Evolutionary conservation across 305 asterid genomes (phyloP).

Genomic region (Petunia hybrid): DNA sequence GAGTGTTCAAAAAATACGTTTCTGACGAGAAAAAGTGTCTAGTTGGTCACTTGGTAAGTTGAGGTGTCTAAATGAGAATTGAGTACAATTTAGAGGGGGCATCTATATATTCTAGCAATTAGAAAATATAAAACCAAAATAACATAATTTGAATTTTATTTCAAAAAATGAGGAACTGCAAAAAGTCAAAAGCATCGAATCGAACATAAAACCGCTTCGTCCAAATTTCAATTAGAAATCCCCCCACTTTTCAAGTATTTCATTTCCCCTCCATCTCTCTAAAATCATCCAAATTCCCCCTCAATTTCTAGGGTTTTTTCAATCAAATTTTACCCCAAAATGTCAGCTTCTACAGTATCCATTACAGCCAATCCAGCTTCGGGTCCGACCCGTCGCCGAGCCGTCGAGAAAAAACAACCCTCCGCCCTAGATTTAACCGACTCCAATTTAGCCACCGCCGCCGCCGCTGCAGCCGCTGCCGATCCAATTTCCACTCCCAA

Average conservation of each 20-base stretch:
- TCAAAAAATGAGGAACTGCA: not conserved
- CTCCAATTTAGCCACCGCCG: constrained; percentile 48
- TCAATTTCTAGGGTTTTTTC: constrained; percentile 21
- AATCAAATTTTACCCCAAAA: not conserved
- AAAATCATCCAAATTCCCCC: constrained; percentile 23
- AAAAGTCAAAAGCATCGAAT: constrained; percentile 13
- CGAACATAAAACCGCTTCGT: not conserved
- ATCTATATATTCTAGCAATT: no score
- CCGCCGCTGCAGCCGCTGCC: constrained; percentile 39
- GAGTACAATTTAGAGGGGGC: no score
- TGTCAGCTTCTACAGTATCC: constrained; percentile 82
- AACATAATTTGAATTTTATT: no score
- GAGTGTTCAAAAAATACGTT: no score
- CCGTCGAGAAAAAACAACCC: constrained; percentile 54
- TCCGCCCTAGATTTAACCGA: constrained; percentile 38
- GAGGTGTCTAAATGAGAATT: no score
- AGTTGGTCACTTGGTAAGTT: no score
- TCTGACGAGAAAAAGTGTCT: no score
- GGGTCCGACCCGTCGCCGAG: constrained; percentile 70
- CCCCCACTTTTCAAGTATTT: not conserved
- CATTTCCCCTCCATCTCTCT: not conserved
- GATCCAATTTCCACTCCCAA: constrained; percentile 38
- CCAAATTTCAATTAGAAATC: not conserved
- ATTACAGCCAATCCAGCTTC: constrained; percentile 70
- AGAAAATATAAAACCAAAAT: no score